Evolutionary conservation across 1,139 yeast genomes (phyloP).

Genomic region (Candida pseudoviswanathii): DNA sequence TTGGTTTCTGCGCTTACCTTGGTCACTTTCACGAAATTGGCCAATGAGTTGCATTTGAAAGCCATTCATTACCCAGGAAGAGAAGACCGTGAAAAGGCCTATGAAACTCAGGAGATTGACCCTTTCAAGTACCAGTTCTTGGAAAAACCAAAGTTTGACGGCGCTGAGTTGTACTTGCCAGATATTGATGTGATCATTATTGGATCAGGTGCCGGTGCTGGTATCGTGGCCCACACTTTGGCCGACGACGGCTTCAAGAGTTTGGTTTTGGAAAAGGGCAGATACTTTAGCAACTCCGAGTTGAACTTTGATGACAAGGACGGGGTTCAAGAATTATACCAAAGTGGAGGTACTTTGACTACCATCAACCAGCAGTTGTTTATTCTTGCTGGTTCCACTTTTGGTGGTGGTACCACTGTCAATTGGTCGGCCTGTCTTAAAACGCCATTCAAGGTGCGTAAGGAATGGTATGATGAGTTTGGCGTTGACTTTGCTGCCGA

Average conservation of each 20-base stretch:
- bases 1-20: slow-evolving; percentile 26
- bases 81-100: slow-evolving; percentile 31
- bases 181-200: slow-evolving; percentile 49
- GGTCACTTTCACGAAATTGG: slow-evolving; percentile 24
- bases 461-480: slow-evolving; percentile 54
- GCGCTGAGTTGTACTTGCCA: slow-evolving; percentile 37
- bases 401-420: slow-evolving; percentile 64
- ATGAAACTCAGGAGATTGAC: slow-evolving; percentile 29
- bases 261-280: slow-evolving; percentile 57
- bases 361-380: slow-evolving; percentile 38
- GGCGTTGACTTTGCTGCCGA: slow-evolving; percentile 53
- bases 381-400: slow-evolving; percentile 55
- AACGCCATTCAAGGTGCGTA: slow-evolving; percentile 56
- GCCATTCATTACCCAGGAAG: slow-evolving; percentile 39
- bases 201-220: slow-evolving; percentile 63
- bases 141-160: slow-evolving; percentile 32
- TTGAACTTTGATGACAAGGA: slow-evolving; percentile 39
- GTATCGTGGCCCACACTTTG: slow-evolving; percentile 56
- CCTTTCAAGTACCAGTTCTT: slow-evolving; percentile 34
- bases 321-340: slow-evolving; percentile 43
- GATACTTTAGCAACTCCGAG: slow-evolving; percentile 42
- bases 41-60: slow-evolving; percentile 36
- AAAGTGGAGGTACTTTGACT: slow-evolving; percentile 40
- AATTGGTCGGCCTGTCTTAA: slow-evolving; percentile 62
- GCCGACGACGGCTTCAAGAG: slow-evolving; percentile 46